Conservation (phyloP, 352 stramenopile species). For the Nothophytophthora sp. region DNA sequence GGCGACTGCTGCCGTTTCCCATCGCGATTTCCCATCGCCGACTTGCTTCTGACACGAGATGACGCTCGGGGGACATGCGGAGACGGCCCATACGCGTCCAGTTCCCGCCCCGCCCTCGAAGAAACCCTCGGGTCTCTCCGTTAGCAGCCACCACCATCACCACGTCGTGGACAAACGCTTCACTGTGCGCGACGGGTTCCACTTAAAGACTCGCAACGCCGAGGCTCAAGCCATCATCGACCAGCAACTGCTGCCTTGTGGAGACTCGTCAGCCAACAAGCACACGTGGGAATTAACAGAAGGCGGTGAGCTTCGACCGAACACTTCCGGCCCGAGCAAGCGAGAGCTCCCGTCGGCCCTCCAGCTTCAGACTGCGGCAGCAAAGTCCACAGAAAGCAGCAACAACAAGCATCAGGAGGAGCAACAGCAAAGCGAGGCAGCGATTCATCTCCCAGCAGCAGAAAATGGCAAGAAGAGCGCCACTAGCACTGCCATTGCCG, state of each 20-base stretch:
- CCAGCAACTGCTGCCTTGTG: conserved; percentile 19
- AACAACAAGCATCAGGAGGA: conserved; percentile 17
- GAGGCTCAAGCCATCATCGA: conserved; percentile 46
- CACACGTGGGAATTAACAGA: background rate
- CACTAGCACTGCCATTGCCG: conserved; percentile 3
- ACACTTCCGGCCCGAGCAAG: conserved; percentile 6
- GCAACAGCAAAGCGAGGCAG: conserved; percentile 1
- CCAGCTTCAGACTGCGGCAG: background rate
- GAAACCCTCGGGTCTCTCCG: no score
- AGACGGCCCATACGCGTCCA: no score
- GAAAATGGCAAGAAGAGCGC: background rate
- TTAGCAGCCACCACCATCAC: conserved; percentile 2
- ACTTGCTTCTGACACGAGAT: no score
- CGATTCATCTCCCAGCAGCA: background rate
- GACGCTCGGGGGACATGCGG: no score
- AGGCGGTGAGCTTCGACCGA: background rate
- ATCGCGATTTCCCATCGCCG: no score
- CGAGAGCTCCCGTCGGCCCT: conserved; percentile 3
- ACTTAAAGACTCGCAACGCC: conserved; percentile 60
- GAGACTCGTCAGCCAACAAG: conserved; percentile 4
- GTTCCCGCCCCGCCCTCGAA: no score
- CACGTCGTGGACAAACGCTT: conserved; percentile 39
- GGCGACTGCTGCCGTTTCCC: no score
- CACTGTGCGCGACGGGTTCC: conserved; percentile 70
- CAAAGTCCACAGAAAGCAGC: background rate